phyloP scores from a whole-genome alignment of 179 eudicot species.

The Gypsophila paniculata region DNA sequence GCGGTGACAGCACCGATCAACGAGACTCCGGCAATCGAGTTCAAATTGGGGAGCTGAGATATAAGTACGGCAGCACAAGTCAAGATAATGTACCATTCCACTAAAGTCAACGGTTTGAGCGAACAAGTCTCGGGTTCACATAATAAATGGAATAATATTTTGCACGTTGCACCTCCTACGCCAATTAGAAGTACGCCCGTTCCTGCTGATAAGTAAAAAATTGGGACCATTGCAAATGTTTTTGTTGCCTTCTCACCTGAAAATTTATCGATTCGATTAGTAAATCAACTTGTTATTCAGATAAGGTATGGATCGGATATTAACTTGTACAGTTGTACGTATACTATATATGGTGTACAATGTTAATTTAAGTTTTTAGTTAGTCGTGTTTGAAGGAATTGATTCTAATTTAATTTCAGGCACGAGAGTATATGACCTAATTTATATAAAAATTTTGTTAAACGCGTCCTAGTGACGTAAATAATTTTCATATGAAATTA shows the following conservation, averaged over 20 bases:
- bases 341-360: no score
- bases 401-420: no score
- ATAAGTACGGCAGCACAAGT: constrained; percentile 62
- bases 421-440: no score
- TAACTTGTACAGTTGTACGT: no score
- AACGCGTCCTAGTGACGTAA: no score
- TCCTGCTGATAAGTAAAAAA: constrained; percentile 60
- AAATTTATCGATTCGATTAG: background rate
- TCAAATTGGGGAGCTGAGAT: constrained; percentile 72
- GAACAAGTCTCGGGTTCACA: constrained; percentile 45
- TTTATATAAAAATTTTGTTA: no score
- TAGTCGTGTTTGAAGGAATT: no score
- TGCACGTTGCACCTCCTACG: constrained; percentile 65
- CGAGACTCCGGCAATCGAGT: constrained; percentile 82
- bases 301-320: background rate
- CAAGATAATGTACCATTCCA: constrained; percentile 80
- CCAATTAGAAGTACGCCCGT: constrained; percentile 63
- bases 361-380: no score
- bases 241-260: constrained; percentile 64
- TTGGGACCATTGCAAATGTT: constrained; percentile 50
- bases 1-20: constrained; percentile 72
- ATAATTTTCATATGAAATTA: no score
- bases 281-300: background rate
- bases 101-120: constrained; percentile 43
- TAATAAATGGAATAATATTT: constrained; percentile 38